phyloP scores from a whole-genome alignment of 1,139 yeast species.

The Wickerhamomyces sp. region DNA sequence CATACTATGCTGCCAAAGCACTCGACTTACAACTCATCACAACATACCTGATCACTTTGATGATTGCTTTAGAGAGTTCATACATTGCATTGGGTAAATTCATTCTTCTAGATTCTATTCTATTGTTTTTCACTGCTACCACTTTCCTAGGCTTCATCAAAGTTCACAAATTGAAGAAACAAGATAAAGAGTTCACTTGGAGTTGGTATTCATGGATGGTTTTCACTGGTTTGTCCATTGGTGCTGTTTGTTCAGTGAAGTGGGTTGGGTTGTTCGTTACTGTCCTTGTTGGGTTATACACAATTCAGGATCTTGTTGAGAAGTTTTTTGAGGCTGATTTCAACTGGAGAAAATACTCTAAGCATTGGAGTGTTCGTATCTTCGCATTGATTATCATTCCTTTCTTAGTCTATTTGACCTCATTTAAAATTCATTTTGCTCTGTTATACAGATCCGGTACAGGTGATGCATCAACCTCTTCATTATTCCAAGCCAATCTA shows the following conservation, averaged over 20 bases:
- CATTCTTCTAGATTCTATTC: conserved; percentile 68
- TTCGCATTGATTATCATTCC: conserved; percentile 72
- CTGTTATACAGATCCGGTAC: conserved; percentile 74
- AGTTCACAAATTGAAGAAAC: conserved; percentile 41
- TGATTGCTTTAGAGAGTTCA: conserved; percentile 62
- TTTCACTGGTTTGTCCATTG: conserved; percentile 75
- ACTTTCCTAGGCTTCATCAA: conserved; percentile 55
- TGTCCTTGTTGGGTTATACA: conserved; percentile 78
- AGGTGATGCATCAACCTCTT: conserved; percentile 70
- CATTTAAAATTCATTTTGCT: conserved; percentile 77
- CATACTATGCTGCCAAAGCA: conserved; percentile 53
- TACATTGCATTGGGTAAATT: conserved; percentile 65
- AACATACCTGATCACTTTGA: conserved; percentile 48
- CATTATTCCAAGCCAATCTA: conserved; percentile 65
- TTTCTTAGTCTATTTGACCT: conserved; percentile 53
- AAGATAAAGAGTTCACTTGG: conserved; percentile 34
- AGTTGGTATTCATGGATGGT: conserved; percentile 53
- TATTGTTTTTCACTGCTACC: conserved; percentile 63
- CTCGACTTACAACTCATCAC: conserved; percentile 43
- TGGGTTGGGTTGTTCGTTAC: conserved; percentile 95
- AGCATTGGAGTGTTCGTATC: conserved; percentile 75
- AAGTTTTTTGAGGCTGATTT: conserved; percentile 45
- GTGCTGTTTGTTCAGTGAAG: conserved; percentile 90
- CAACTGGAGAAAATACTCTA: conserved; percentile 38
- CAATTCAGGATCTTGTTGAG: conserved; percentile 66